phyloP scores from a whole-genome alignment of 106 monocot genomes.

The Platanthera zijinensis region DNA sequence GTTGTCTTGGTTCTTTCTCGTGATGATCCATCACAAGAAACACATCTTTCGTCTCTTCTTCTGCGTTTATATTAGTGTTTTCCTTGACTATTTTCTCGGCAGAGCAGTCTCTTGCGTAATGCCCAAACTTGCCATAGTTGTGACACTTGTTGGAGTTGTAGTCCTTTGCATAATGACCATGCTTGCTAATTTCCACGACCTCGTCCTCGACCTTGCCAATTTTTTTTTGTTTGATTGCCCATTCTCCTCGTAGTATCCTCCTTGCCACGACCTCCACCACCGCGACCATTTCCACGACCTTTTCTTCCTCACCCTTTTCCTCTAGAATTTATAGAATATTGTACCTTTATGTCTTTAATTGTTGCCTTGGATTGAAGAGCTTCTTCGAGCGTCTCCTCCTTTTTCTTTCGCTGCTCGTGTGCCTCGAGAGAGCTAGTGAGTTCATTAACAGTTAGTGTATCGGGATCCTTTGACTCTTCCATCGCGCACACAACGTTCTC shows the following conservation, averaged over 20 bases:
- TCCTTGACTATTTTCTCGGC: not conserved
- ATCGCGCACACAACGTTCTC: slow-evolving; percentile 14
- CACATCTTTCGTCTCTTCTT: not conserved
- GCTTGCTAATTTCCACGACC: slow-evolving; percentile 16
- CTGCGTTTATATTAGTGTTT: not conserved
- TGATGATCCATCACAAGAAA: not conserved
- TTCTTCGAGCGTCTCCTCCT: not conserved
- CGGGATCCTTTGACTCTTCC: slow-evolving; percentile 19
- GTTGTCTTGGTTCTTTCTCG: no score
- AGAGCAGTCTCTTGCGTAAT: not conserved
- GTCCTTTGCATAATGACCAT: not conserved
- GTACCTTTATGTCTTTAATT: no score
- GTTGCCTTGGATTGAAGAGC: not conserved
- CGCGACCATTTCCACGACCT: not conserved
- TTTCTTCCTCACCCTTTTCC: not conserved
- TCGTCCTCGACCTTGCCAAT: slow-evolving; percentile 9
- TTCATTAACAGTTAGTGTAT: slow-evolving; percentile 6
- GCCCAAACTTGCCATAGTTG: no score
- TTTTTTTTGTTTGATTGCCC: slow-evolving; percentile 15
- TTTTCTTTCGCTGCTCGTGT: slow-evolving; percentile 14
- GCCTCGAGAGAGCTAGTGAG: not conserved
- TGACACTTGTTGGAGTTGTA: no score
- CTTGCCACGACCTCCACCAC: no score
- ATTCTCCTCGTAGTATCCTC: not conserved
- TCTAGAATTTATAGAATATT: no score